Base-by-base conservation (phyloP, 352 stramenopile species). In the Phytophthora palmivora region DNA sequence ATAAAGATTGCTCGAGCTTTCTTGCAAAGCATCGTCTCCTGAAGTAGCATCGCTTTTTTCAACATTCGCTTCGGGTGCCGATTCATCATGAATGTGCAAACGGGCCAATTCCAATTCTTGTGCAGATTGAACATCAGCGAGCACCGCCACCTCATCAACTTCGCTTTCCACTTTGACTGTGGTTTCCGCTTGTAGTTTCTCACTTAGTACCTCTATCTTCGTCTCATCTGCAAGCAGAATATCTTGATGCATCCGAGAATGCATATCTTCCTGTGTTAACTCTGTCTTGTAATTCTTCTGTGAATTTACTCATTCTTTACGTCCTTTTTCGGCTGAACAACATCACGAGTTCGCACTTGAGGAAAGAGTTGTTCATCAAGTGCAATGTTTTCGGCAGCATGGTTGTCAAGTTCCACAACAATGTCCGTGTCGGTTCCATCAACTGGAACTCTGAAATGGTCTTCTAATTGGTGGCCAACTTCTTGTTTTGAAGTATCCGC, bases 301-400 rank as follows among this genome's bases (percentile, higher is more conserved):
- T 6, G 50, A 15, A 16, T 63, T 30, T 14, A 45, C 11, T 1
- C 3, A 46, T 15, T n/a, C 30, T 56, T 30, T 12, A 43, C 26
- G 37, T 53, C 39, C 7, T n/a, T 28, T 36, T 6, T 21, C n/a
- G 49, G 11, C 15, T 48, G 18, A 52, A 15, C 15, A 37, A 26
- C 54, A 48, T 41, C 7, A 18, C 45, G 54, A 32, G 43, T 60
- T 37, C 33, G 50, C 33, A 41, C 14, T 11, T 56, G 44, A 48
- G 21, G n/a, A 7, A 30, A 33, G 55, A 38, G 5, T 14, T 22
- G 19, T 49, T 41, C 34, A 43, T 30, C 36, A 41, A 42, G 33
- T n/a, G 64, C 64, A 14, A 38, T 42, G 9, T 10, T 58, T 19
- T 48, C 38, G 34, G 16, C 37, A 24, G 15, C 30, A 53, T 36